These are phyloP conservation scores for Astragalus membranaceus DNA, from an alignment of 306 rosid genomes.

Conservation along the genomic window DNA sequence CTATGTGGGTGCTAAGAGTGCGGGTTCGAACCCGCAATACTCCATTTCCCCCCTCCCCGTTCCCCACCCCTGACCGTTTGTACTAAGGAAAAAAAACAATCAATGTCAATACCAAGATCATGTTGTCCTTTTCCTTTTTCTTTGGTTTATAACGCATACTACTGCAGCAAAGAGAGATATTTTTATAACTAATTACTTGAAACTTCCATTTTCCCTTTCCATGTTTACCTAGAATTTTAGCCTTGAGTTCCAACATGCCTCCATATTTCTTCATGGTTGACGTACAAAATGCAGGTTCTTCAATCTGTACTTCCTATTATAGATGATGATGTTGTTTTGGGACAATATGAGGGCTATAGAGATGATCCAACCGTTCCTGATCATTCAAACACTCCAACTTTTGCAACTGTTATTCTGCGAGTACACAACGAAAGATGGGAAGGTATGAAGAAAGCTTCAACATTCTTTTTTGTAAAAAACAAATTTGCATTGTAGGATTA, in stretches of 20 bases:
- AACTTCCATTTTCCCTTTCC: neutral
- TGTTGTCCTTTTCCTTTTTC: neutral
- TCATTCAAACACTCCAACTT: constrained; percentile 91
- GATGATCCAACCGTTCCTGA: constrained; percentile 96
- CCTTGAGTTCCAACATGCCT: neutral
- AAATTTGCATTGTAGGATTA: neutral
- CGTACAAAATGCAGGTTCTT: constrained; percentile 63
- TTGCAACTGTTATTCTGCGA: constrained; percentile 75
- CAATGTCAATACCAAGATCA: neutral
- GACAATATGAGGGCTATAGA: constrained; percentile 92
- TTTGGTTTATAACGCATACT: neutral
- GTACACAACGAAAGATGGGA: constrained; percentile 99
- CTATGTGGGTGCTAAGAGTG: too few species aligned
- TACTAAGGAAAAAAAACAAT: too few species aligned
- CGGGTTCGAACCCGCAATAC: too few species aligned
- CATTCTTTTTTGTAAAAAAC: constrained; percentile 7
- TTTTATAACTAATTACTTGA: neutral
- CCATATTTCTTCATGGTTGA: constrained; percentile 10
- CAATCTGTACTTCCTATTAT: constrained; percentile 78
- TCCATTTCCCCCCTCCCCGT: too few species aligned
- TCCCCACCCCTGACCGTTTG: too few species aligned
- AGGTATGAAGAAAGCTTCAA: constrained; percentile 37
- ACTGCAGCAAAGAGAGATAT: neutral
- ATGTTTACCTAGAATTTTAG: constrained; percentile 8
- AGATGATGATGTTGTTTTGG: constrained; percentile 84